Evolutionary conservation across 1,139 yeast species (phyloP).

Genomic region (Candida frijolesensis): DNA sequence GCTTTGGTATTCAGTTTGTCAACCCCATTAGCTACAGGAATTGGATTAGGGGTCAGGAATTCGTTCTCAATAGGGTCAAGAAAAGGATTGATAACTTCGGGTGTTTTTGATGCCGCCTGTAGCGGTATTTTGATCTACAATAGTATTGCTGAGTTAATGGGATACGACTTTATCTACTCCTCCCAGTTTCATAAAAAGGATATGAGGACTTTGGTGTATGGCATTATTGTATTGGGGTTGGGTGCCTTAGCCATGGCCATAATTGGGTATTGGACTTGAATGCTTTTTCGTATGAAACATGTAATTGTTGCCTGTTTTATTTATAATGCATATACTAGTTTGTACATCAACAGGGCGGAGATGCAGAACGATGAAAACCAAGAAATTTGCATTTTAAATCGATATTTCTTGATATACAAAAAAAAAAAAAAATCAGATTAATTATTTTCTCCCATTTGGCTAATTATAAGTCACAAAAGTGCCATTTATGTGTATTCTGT

Average conservation of each 20-base stretch:
- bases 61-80: conserved; percentile 37
- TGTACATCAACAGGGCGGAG: too few relatives aligned
- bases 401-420: too few relatives aligned
- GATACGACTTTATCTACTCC: conserved; percentile 38
- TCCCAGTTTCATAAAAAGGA: conserved; percentile 25
- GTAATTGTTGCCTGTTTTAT: neutral
- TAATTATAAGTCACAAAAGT: too few relatives aligned
- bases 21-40: conserved; percentile 40
- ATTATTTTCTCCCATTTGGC: too few relatives aligned
- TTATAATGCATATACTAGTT: neutral
- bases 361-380: too few relatives aligned
- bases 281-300: neutral
- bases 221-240: conserved; percentile 29
- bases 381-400: too few relatives aligned
- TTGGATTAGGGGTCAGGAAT: conserved; percentile 38
- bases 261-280: conserved; percentile 44
- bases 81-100: conserved; percentile 36
- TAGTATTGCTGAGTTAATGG: conserved; percentile 44
- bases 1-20: conserved; percentile 33
- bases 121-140: conserved; percentile 44
- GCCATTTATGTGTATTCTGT: too few relatives aligned
- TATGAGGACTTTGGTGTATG: conserved; percentile 22
- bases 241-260: conserved; percentile 47
- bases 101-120: conserved; percentile 39
- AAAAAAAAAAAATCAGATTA: too few relatives aligned